phyloP scores from a whole-genome alignment of 2,329 filamentous ascomycete genomes.

The Phaeosphaeriaceae sp. region DNA sequence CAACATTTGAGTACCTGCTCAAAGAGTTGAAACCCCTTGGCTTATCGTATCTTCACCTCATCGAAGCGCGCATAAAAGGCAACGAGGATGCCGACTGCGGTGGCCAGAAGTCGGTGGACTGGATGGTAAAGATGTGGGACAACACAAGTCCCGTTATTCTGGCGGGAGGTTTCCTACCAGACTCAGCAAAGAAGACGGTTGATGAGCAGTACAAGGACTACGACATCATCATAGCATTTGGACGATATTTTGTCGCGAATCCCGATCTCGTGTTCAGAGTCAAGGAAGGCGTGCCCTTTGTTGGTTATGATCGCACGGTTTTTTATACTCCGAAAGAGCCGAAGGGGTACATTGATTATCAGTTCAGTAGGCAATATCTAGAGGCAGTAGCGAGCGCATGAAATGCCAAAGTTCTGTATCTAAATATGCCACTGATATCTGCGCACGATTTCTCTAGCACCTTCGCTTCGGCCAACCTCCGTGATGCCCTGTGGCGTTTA shows the following conservation, averaged over 20 bases:
- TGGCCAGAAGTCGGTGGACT: conserved; percentile 23
- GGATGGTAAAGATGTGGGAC: conserved; percentile 20
- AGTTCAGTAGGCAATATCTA: conserved; percentile 5
- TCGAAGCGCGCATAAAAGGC: conserved; percentile 63
- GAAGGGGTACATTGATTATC: conserved; percentile 50
- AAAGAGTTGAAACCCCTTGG: conserved; percentile 57
- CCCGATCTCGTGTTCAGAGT: conserved; percentile 58
- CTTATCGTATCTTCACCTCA: conserved; percentile 57
- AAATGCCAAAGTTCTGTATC: not conserved
- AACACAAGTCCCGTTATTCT: conserved; percentile 35
- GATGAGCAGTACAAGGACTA: conserved; percentile 51
- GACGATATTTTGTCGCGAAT: conserved; percentile 55
- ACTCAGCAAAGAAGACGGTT: conserved; percentile 42
- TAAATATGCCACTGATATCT: not conserved
- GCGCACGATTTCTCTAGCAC: not conserved
- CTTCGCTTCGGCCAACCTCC: no score
- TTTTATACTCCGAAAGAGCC: conserved; percentile 49
- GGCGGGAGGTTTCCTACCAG: conserved; percentile 47
- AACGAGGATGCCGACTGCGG: conserved; percentile 41
- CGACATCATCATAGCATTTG: conserved; percentile 54
- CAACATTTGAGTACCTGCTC: conserved; percentile 67
- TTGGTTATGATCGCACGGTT: conserved; percentile 51
- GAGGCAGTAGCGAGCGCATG: not conserved
- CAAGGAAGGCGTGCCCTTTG: conserved; percentile 49
- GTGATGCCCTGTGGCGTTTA: not conserved